Evolutionary conservation across 2,329 filamentous ascomycete genomes (phyloP), one percentile per base, ranked within the genome.

Genomic region (Chaetomium sp.): DNA sequence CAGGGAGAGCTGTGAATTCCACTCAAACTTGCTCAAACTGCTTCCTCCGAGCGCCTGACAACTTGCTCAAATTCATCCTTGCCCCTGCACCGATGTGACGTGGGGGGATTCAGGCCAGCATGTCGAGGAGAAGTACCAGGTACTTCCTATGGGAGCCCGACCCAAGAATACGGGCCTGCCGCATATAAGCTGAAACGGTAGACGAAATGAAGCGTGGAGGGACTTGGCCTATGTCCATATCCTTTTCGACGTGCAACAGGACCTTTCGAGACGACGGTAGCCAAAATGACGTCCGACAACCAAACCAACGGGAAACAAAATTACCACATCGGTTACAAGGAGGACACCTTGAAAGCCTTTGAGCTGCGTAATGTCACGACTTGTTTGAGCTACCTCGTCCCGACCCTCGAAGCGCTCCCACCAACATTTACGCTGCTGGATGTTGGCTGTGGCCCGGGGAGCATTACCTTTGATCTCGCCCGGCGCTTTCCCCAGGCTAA

Each of bases 291-390:
- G 49, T 61, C 59, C 7, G 19, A 57, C 42, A 19, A 29, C 21
- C 58, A 45, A 21, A 42, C 54, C 23, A 23, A 27, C 8, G 35
- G 3, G 29, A 50, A 61, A 29, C 51, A 61, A 27, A 35, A 51
- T 7, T 65, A 65, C 49, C 63, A 61, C 27, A 65, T 65, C 8
- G 63, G 63, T 9, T 65, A 65, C 58, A 65, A 65, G 45, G 63
- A 65, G 31, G 63, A 65, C 58, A 65, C 63, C 16, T 27, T 65
- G 42, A 65, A 65, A 38, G 58, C 57, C 13, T 61, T 65, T 21
- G 63, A 65, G 45, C 45, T 65, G 19, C 63, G 63, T 5, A 65
- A 65, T 47, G 63, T 47, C 10, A 35, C 57, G 19, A 65, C 63
- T 25, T 61, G 57, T 57, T 45, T 65, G 21, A 51, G 57, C 38